Evolutionary conservation across 345 rosid species (phyloP), one percentile per base, ranked within the genome.

Genomic region (Hibiscus trionum): DNA sequence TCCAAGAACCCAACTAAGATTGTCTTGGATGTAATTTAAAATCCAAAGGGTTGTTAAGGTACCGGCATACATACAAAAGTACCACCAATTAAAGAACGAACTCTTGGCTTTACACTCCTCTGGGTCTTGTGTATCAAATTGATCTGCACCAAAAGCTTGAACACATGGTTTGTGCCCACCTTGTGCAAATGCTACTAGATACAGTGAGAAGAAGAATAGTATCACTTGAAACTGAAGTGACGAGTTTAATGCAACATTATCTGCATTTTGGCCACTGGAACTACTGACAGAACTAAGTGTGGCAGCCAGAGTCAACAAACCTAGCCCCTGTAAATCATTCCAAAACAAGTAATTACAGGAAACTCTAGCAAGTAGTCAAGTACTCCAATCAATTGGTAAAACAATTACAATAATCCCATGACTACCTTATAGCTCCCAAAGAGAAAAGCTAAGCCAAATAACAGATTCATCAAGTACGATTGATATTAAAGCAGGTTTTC

Each of bases 71-170:
- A 83, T 74, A 59, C 88, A 84, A 80, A 93, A 93, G 74, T 81
- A 82, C 83, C 90, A 80, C 98, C 97, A 89, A 73, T 93, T 93
- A 73, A 93, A 93, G 82, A 77, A 93, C 14, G 85, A 88, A 77
- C 91, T 90, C 71, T 84, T 91, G 27, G 78, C 82, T 71, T 72
- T 76, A 14, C 80, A 24, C 55, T 86, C 95, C 69, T 73, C 70
- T 21, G 85, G 81, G 62, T 86, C 86, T 56, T 84, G 75, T 44
- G 77, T 87, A 26, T 87, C 85, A 58, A 93, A 90, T 24, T 93
- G 93, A 72, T 90, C 96, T 0, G 96, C 93, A 61, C 98, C 96
- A 75, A 21, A 21, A 21, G 24, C 24, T 21, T 21, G 24, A 21
- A 21, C 24, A 21, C 24, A 21, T 21, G 24, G 97, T 49, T 55